phyloP scores from a whole-genome alignment of 1,284 basidiomycete species.

The Ustilago hordei region DNA sequence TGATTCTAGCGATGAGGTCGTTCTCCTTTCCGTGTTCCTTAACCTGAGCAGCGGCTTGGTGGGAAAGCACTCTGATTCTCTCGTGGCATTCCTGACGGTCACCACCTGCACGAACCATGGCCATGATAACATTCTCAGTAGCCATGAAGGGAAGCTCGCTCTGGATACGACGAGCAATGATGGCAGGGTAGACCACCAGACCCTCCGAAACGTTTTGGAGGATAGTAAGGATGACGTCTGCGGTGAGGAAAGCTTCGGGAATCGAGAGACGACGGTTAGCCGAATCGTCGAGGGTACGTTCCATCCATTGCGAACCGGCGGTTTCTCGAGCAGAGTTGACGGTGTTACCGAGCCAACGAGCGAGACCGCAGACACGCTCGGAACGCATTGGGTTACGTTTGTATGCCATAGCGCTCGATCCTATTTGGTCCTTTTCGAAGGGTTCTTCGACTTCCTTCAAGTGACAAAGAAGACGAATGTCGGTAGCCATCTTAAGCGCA shows the following conservation, averaged over 20 bases:
- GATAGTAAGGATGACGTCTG: conserved; percentile 94
- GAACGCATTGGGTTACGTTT: conserved; percentile 99
- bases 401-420: conserved; percentile 96
- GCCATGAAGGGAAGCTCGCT: conserved; percentile 98
- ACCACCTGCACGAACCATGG: conserved; percentile 91
- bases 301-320: conserved; percentile 71
- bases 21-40: conserved; percentile 96
- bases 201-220: conserved; percentile 97
- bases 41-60: conserved; percentile 93
- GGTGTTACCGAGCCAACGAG: conserved; percentile 79
- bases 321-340: conserved; percentile 69
- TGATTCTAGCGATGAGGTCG: conserved; percentile 91
- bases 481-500: conserved; percentile 97
- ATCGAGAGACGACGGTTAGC: conserved; percentile 96
- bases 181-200: conserved; percentile 95
- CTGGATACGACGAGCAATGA: conserved; percentile 88
- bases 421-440: conserved; percentile 98
- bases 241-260: conserved; percentile 95
- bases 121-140: conserved; percentile 98
- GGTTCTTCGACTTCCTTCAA: conserved; percentile 95
- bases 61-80: conserved; percentile 93
- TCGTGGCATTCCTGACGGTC: conserved; percentile 98
- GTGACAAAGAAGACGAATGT: conserved; percentile 76
- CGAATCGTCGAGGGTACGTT: conserved; percentile 72
- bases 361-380: conserved; percentile 94